These are phyloP conservation scores for Aureobasidium sp. DNA, from an alignment of 2,329 filamentous ascomycete genomes.

Conservation along the genomic window DNA sequence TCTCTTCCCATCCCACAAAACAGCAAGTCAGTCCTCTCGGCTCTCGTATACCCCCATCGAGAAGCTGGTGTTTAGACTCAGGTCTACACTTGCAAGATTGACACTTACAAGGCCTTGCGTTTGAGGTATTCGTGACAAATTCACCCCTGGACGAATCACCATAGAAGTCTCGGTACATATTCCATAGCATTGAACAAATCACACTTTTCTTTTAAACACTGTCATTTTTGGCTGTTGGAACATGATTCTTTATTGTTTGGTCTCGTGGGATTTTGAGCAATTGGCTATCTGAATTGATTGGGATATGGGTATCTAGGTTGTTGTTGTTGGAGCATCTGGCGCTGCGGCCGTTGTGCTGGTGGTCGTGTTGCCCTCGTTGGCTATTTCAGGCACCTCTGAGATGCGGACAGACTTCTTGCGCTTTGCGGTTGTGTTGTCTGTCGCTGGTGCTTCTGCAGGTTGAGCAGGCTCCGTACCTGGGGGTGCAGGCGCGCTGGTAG, in stretches of 20 bases:
- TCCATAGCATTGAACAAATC: neutral
- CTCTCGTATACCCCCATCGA: conserved; percentile 14
- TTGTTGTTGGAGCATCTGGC: neutral
- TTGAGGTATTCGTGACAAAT: conserved; percentile 16
- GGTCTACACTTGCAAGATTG: conserved; percentile 17
- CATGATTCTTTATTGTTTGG: neutral
- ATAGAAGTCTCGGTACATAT: conserved; percentile 16
- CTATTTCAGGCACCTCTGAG: neutral
- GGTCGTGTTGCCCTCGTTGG: neutral
- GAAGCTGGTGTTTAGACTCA: conserved; percentile 16
- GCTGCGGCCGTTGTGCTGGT: neutral
- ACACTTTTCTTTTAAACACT: neutral
- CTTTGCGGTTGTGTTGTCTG: neutral
- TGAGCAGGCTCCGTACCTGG: neutral
- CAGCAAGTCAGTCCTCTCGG: conserved; percentile 31
- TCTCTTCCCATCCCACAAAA: neutral
- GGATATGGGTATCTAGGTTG: conserved; percentile 6
- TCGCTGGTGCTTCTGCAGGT: neutral
- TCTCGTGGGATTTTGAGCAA: neutral
- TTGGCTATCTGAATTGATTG: neutral
- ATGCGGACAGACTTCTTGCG: conserved; percentile 10
- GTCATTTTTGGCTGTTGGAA: neutral
- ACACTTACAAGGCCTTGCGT: conserved; percentile 15
- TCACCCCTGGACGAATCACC: conserved; percentile 14
- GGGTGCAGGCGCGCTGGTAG: neutral